Evolutionary conservation across 345 rosid genomes (phyloP).

Genomic region (Populus pruinosa): DNA sequence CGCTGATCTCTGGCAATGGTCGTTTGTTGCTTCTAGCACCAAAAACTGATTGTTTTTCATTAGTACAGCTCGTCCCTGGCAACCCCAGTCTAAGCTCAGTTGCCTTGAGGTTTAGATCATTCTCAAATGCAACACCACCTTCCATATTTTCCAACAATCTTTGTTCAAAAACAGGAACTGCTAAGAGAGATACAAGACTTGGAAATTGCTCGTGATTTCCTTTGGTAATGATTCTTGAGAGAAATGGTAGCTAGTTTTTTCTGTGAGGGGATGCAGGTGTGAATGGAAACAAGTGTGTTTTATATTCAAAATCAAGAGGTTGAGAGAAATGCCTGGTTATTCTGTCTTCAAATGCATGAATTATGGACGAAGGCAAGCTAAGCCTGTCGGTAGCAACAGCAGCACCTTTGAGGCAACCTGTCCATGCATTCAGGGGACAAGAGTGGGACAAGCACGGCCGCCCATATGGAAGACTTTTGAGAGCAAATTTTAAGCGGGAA

Average conservation of each 20-base stretch:
- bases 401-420: constrained; percentile 71
- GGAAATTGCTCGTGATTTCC: neutral
- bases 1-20: constrained; percentile 21
- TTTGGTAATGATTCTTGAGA: neutral
- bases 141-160: constrained; percentile 28
- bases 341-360: constrained; percentile 30
- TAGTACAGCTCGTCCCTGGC: constrained; percentile 56
- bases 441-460: constrained; percentile 67
- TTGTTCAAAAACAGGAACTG: neutral
- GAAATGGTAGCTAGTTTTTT: neutral
- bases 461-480: constrained; percentile 39
- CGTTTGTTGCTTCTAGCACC: constrained; percentile 59
- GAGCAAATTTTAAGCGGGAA: constrained; percentile 7
- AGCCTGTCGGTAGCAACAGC: constrained; percentile 72
- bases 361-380: constrained; percentile 70
- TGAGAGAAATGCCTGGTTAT: neutral
- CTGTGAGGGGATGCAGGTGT: neutral
- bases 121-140: constrained; percentile 36
- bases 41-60: constrained; percentile 35
- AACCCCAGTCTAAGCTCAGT: constrained; percentile 87
- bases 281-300: constrained; percentile 25
- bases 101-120: constrained; percentile 68
- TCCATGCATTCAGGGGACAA: constrained; percentile 59
- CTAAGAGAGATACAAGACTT: neutral
- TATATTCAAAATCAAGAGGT: constrained; percentile 25